Percentiles rank a stretch among this genome's conserved stretches.
These are phyloP conservation scores for Apiospora koreana DNA, from an alignment of 2,329 filamentous ascomycete genomes.

Conservation along the genomic window DNA sequence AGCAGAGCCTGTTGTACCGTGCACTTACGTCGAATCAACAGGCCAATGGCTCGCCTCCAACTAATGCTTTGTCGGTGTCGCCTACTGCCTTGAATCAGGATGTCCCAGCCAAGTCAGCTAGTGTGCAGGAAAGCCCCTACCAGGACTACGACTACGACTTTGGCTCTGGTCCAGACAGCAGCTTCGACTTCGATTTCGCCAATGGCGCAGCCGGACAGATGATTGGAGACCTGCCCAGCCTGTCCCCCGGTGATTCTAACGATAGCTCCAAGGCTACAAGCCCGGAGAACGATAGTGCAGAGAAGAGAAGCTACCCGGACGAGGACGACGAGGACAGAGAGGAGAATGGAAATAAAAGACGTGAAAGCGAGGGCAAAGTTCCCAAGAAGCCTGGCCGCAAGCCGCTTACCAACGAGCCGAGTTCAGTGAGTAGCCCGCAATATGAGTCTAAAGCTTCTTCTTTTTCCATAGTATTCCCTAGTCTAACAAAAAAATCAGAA, in stretches of 20 bases:
- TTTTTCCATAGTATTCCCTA: constrained; percentile 10
- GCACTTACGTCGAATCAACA: constrained; percentile 72
- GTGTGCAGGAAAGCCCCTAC: constrained; percentile 75
- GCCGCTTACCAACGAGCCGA: constrained; percentile 88
- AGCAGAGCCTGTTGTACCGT: constrained; percentile 75
- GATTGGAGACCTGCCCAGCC: constrained; percentile 74
- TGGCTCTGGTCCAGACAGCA: constrained; percentile 72
- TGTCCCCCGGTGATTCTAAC: constrained; percentile 32
- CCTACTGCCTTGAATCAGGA: constrained; percentile 52
- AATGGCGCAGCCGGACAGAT: constrained; percentile 60
- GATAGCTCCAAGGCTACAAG: constrained; percentile 56
- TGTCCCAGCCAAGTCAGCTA: constrained; percentile 44
- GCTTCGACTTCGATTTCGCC: constrained; percentile 72
- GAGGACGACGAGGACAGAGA: constrained; percentile 66
- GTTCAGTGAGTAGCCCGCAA: constrained; percentile 69
- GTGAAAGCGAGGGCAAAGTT: constrained; percentile 80
- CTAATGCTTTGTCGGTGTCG: constrained; percentile 45
- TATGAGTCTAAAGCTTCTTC: not conserved
- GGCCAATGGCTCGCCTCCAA: constrained; percentile 35
- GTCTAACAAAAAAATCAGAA: constrained; percentile 55
- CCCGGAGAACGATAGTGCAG: constrained; percentile 59
- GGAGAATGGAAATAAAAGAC: constrained; percentile 61
- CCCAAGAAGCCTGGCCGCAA: constrained; percentile 95
- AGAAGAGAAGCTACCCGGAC: constrained; percentile 74
- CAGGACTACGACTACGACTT: constrained; percentile 81